Conservation (phyloP, 129 eudicot species). For the Kitagawia praeruptora region DNA sequence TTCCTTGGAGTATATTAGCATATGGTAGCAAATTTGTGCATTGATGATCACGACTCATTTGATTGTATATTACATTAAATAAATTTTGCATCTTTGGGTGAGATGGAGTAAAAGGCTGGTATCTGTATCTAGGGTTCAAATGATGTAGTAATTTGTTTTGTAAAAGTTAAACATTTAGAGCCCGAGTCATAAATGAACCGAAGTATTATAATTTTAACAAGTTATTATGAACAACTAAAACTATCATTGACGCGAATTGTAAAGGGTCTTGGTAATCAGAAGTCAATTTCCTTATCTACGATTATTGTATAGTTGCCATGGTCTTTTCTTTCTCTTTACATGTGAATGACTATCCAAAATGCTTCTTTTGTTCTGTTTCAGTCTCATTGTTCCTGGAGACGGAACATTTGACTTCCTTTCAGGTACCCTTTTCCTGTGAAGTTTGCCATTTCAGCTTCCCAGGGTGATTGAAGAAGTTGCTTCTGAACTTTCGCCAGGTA, state of each 20-base stretch:
- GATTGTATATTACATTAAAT: neutral
- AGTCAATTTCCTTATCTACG: neutral
- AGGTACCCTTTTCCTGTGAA: constrained; percentile 27
- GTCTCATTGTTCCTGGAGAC: constrained; percentile 53
- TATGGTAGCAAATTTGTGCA: no score
- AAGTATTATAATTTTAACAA: no score
- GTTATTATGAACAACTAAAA: no score
- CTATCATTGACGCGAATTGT: no score
- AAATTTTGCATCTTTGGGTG: no score
- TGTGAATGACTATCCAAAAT: neutral
- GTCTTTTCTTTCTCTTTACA: neutral
- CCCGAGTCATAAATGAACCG: neutral
- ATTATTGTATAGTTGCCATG: neutral
- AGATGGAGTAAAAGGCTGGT: neutral
- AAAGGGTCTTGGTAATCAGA: no score
- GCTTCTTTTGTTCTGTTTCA: constrained; percentile 24
- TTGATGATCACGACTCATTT: no score
- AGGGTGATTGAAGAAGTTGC: no score
- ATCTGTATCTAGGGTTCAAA: neutral
- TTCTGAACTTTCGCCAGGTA: no score
- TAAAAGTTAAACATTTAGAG: neutral
- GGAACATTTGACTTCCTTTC: constrained; percentile 66
- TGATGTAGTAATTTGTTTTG: neutral
- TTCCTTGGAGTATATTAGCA: neutral
- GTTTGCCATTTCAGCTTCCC: neutral